These are phyloP conservation scores for Tetracentron sinense DNA, from an alignment of 164 flowering plant species.

Conservation along the genomic window DNA sequence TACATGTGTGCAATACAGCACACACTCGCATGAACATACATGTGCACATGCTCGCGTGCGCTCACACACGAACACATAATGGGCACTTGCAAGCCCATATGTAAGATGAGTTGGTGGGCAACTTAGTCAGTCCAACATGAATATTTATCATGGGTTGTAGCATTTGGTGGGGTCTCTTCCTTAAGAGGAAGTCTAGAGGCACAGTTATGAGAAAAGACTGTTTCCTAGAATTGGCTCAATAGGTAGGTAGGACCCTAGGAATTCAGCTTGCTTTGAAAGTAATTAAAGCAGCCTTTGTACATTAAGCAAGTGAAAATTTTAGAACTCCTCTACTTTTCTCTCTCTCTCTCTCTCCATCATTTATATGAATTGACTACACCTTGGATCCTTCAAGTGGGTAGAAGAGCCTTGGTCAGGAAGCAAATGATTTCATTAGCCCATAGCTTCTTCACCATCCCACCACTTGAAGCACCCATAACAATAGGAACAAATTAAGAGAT, in stretches of 20 bases:
- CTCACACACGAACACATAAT: too few species aligned
- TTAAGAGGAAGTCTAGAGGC: neutral
- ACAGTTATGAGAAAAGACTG: too few species aligned
- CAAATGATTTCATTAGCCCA: slow-evolving; percentile 1
- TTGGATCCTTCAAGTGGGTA: neutral
- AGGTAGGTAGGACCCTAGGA: neutral
- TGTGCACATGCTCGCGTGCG: too few species aligned
- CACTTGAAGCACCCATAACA: too few species aligned
- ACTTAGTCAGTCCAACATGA: too few species aligned
- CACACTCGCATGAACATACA: too few species aligned
- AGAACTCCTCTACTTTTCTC: neutral
- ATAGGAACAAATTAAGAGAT: neutral
- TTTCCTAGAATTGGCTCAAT: slow-evolving; percentile 10
- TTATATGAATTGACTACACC: slow-evolving; percentile 10
- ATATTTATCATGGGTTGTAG: too few species aligned
- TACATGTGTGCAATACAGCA: too few species aligned
- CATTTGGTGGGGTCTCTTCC: neutral
- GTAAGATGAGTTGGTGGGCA: too few species aligned
- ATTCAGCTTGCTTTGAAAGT: neutral
- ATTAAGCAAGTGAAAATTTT: neutral
- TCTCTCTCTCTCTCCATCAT: neutral
- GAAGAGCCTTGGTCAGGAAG: slow-evolving; percentile 1
- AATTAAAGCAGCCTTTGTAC: neutral
- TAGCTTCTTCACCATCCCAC: slow-evolving; percentile 11
- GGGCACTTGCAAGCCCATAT: too few species aligned